Base-by-base conservation (phyloP, 1,284 basidiomycete species). In the Ceratobasidium sp. region DNA sequence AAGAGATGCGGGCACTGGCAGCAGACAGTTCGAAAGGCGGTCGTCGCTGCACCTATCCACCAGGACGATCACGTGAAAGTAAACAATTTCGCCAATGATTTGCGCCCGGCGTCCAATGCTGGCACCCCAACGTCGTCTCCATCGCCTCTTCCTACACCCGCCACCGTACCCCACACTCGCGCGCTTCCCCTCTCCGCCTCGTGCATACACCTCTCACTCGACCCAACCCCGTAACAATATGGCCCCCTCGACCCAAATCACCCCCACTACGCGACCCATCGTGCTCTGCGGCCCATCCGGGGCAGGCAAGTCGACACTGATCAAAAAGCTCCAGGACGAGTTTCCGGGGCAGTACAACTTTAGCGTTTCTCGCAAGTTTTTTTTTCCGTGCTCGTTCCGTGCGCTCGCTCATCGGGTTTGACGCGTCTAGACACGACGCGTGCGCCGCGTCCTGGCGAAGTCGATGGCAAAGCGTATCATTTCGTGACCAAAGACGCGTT, bases 251-350 rank as follows among this genome's bases (percentile, higher is more conserved):
- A 48, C 40, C 46, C 56, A 59, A 59, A 23, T 42, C 56, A 48
- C 42, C 14, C 18, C 54, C 38, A 44, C 56, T 21, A 67, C 75
- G 3, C 83, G 84, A 30, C 92, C 92, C 9, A 85, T 94, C 70
- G 88, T 94, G 51, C 83, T 93, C 61, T 92, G 88, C 74, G 92
- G 92, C 0, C 92, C 92, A 0, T 96, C 94, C 1, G 96, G 96
- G 25, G 92, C 95, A 1, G 96, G 96, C 70, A 99, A 98, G 81
- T 94, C 92, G 78, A 97, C 96, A 0, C 88, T 98, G 66, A 86
- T 99, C 74, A 87, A 87, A 74, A 88, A 88, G 62, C 88, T 99
- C 61, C 95, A 98, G 78, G 83, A 83, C 38, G 91, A 95, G 56
- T 88, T 86, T 77, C 95, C 95, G 4, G 88, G 91, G 79, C 87